Percentiles rank a stretch among this genome's conserved stretches.
phyloP scores from a whole-genome alignment of 805 yeast genomes.

The Wickerhamomyces strasburgensis region DNA sequence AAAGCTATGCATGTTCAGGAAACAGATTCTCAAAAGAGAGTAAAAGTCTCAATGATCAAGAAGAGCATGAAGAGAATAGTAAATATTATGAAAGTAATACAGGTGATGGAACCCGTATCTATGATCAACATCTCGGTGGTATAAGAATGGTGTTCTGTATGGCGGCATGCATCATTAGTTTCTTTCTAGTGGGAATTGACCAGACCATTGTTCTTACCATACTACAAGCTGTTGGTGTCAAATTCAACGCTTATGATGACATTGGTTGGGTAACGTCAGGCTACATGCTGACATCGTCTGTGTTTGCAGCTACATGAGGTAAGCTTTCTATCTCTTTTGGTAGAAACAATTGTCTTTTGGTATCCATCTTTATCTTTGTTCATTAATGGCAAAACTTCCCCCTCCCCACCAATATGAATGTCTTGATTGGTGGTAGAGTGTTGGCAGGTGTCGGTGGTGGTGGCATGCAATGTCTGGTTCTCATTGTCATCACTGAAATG shows the following conservation, averaged over 20 bases:
- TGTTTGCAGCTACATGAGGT: conserved; percentile 53
- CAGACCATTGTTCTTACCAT: conserved; percentile 51
- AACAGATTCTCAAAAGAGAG: no score
- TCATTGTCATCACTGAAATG: conserved; percentile 49
- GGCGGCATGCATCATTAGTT: conserved; percentile 18
- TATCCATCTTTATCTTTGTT: conserved; percentile 31
- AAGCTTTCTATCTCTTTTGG: no score
- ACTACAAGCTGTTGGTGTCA: conserved; percentile 42
- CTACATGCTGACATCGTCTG: conserved; percentile 48
- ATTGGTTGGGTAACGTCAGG: conserved; percentile 58
- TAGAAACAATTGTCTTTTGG: conserved; percentile 43
- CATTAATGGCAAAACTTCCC: conserved; percentile 52
- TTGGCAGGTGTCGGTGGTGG: conserved; percentile 73
- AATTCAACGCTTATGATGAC: conserved; percentile 45
- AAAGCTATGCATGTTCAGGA: no score
- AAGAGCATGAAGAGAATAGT: no score
- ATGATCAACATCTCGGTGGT: conserved; percentile 18
- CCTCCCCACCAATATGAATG: conserved; percentile 45
- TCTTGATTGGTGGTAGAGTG: conserved; percentile 66
- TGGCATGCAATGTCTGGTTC: conserved; percentile 53
- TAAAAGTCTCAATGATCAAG: no score
- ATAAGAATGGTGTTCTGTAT: conserved; percentile 10
- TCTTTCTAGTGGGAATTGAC: conserved; percentile 43
- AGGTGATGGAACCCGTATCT: conserved; percentile 21
- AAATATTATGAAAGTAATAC: conserved; percentile 21